Conservation (phyloP, 768 basidiomycete genomes). For the Trametes villosa region DNA sequence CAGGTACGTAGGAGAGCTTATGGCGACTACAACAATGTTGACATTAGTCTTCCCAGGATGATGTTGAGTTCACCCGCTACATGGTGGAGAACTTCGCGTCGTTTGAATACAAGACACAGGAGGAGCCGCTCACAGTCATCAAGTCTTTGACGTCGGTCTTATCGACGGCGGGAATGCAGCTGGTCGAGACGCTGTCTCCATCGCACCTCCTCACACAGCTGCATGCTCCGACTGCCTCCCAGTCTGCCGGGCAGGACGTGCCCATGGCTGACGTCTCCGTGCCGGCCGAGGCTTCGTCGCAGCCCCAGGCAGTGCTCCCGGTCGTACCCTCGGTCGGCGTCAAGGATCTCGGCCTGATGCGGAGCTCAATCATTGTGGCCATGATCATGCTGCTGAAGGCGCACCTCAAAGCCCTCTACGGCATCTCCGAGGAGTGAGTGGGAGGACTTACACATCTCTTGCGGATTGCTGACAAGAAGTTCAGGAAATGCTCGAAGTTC, state of each 20-base stretch:
- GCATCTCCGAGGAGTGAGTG: slow-evolving; percentile 88
- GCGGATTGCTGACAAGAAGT: slow-evolving; percentile 3
- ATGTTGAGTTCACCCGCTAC: slow-evolving; percentile 86
- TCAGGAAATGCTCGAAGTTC: slow-evolving; percentile 91
- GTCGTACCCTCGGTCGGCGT: slow-evolving; percentile 15
- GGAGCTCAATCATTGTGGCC: slow-evolving; percentile 77
- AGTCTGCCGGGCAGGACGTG: background rate
- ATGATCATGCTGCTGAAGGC: slow-evolving; percentile 88
- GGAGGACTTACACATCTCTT: no score
- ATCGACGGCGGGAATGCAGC: slow-evolving; percentile 80
- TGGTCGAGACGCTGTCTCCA: slow-evolving; percentile 76
- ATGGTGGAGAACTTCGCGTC: slow-evolving; percentile 94
- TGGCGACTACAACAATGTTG: background rate
- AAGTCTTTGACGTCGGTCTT: slow-evolving; percentile 75
- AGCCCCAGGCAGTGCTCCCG: background rate
- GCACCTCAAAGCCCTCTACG: slow-evolving; percentile 82
- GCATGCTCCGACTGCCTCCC: slow-evolving; percentile 37
- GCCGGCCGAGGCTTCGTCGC: background rate
- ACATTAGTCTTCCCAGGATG: slow-evolving; percentile 52
- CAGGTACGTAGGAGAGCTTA: slow-evolving; percentile 47
- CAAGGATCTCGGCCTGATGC: slow-evolving; percentile 45
- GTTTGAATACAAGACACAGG: slow-evolving; percentile 94
- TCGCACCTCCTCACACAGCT: slow-evolving; percentile 69
- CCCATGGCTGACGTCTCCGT: slow-evolving; percentile 9
- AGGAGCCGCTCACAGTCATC: slow-evolving; percentile 88